phyloP scores from a whole-genome alignment of 352 stramenopile species.

The Phytophthora idaei region DNA sequence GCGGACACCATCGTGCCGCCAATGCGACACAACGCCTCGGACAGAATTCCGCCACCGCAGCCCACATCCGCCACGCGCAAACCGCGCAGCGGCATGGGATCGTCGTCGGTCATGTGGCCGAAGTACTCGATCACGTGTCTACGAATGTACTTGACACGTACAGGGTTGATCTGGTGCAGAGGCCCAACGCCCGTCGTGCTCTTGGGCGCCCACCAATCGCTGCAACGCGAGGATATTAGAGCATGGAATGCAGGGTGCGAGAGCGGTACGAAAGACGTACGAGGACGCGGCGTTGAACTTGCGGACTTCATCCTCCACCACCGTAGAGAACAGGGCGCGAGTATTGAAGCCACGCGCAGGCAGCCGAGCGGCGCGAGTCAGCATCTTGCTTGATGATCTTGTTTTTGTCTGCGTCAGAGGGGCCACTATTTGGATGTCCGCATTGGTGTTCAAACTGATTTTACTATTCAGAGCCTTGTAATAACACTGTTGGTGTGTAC shows the following conservation, averaged over 20 bases:
- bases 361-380: slow-evolving; percentile 9
- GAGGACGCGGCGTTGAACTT: slow-evolving; percentile 83
- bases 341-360: slow-evolving; percentile 16
- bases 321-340: slow-evolving; percentile 57
- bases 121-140: slow-evolving; percentile 74
- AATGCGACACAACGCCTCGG: slow-evolving; percentile 78
- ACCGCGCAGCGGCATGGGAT: slow-evolving; percentile 55
- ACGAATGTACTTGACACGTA: slow-evolving; percentile 87
- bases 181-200: slow-evolving; percentile 77
- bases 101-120: slow-evolving; percentile 44
- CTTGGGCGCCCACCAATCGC: slow-evolving; percentile 83
- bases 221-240: slow-evolving; percentile 28
- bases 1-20: slow-evolving; percentile 75
- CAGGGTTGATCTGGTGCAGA: slow-evolving; percentile 84
- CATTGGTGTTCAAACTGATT: not conserved
- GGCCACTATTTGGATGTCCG: slow-evolving; percentile 1
- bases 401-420: not conserved
- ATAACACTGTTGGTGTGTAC: slow-evolving; percentile 10
- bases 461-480: slow-evolving; percentile 1
- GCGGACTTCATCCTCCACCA: slow-evolving; percentile 75
- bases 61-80: slow-evolving; percentile 77
- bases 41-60: slow-evolving; percentile 86
- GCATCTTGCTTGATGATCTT: slow-evolving; percentile 25
- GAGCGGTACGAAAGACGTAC: slow-evolving; percentile 39
- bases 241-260: not conserved